These are phyloP conservation scores for Lactuca sativa DNA, from an alignment of 129 eudicot species.

Conservation along the genomic window DNA sequence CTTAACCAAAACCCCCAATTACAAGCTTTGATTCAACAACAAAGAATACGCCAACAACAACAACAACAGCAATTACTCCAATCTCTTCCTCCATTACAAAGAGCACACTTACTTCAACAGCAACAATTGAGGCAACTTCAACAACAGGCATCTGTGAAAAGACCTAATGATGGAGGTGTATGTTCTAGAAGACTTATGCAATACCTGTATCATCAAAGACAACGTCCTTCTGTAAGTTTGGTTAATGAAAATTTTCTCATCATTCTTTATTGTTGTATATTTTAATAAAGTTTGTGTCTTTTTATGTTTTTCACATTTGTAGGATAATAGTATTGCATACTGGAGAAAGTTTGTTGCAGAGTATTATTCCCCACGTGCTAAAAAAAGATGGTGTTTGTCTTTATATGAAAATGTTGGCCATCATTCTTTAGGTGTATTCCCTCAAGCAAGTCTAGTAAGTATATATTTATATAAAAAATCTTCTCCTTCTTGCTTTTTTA, in stretches of 20 bases:
- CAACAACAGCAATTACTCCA: slow-evolving; percentile 26
- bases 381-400: slow-evolving; percentile 86
- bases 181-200: slow-evolving; percentile 83
- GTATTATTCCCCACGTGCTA: slow-evolving; percentile 83
- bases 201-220: slow-evolving; percentile 69
- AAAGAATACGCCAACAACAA: slow-evolving; percentile 48
- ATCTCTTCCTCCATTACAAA: slow-evolving; percentile 26
- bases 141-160: slow-evolving; percentile 18
- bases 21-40: slow-evolving; percentile 67
- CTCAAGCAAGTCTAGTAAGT: slow-evolving; percentile 64
- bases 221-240: slow-evolving; percentile 66
- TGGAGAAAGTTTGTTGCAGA: slow-evolving; percentile 83
- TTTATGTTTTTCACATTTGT: not conserved
- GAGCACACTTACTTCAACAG: slow-evolving; percentile 26
- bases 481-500: no score
- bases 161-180: slow-evolving; percentile 31
- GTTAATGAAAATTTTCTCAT: not conserved
- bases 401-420: slow-evolving; percentile 68
- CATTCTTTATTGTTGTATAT: not conserved
- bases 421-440: slow-evolving; percentile 70
- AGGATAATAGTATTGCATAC: slow-evolving; percentile 50
- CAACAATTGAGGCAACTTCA: slow-evolving; percentile 30
- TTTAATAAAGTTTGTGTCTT: not conserved
- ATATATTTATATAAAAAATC: not conserved
- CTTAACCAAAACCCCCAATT: slow-evolving; percentile 55